Evolutionary conservation across 75 land plant genomes (phyloP).

Genomic region (Ceratopteris richardii): DNA sequence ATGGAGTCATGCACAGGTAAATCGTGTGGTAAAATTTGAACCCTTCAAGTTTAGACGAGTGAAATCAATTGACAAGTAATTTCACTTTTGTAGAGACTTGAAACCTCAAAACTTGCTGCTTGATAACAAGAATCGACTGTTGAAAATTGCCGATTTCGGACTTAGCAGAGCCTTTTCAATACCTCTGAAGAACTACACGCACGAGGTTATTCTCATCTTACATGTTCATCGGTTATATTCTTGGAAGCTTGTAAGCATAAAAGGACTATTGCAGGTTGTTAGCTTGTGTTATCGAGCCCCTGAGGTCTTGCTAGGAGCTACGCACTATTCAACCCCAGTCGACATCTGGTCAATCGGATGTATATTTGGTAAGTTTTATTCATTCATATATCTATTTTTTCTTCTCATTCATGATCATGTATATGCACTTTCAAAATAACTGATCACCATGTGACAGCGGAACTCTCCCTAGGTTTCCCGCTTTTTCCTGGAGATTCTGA

Average conservation of each 20-base stretch:
- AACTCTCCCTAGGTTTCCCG: conserved; percentile 37
- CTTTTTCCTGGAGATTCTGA: conserved; percentile 66
- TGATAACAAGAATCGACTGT: conserved; percentile 56
- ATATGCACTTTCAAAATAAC: no score
- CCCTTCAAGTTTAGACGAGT: background rate
- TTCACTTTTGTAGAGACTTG: conserved; percentile 52
- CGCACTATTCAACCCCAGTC: conserved; percentile 74
- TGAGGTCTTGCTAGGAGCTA: conserved; percentile 76
- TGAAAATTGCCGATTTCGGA: conserved; percentile 90
- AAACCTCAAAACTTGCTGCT: conserved; percentile 93
- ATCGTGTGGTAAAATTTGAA: background rate
- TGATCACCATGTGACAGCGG: conserved; percentile 28
- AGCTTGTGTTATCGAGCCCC: conserved; percentile 95
- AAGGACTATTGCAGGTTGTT: conserved; percentile 44
- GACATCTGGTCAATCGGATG: conserved; percentile 93
- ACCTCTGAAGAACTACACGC: conserved; percentile 74
- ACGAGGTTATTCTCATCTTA: conserved; percentile 47
- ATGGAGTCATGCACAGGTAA: conserved; percentile 43
- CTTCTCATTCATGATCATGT: no score
- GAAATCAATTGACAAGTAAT: background rate
- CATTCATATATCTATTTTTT: background rate
- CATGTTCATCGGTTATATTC: background rate
- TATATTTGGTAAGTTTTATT: conserved; percentile 52
- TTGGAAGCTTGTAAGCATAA: background rate
- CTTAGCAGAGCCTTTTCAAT: conserved; percentile 53